Evolutionary conservation across 768 basidiomycete species (phyloP).

Genomic region (Lyophyllum shimeji): DNA sequence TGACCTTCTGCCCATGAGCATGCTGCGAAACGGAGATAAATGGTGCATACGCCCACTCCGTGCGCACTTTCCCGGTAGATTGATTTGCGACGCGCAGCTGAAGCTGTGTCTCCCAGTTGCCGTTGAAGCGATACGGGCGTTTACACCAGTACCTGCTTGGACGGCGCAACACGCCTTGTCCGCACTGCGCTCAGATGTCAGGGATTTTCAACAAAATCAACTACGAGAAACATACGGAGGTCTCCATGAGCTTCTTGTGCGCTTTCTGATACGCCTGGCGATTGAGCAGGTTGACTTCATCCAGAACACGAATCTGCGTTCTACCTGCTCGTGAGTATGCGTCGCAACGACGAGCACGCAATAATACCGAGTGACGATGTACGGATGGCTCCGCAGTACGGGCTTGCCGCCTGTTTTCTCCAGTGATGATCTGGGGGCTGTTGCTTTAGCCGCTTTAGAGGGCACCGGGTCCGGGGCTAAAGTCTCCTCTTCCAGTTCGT

Average conservation of each 20-base stretch:
- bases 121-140: slow-evolving; percentile 19
- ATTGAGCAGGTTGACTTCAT: slow-evolving; percentile 26
- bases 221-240: slow-evolving; percentile 13
- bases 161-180: background rate
- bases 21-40: slow-evolving; percentile 22
- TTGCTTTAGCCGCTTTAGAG: background rate
- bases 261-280: slow-evolving; percentile 23
- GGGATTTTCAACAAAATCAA: background rate
- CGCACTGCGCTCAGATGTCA: background rate
- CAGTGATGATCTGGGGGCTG: background rate
- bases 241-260: slow-evolving; percentile 21
- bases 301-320: slow-evolving; percentile 28
- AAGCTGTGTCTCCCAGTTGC: slow-evolving; percentile 29
- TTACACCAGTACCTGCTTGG: slow-evolving; percentile 20
- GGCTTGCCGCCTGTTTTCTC: slow-evolving; percentile 12
- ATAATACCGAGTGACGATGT: slow-evolving; percentile 30
- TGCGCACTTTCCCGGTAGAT: slow-evolving; percentile 13
- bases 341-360: background rate
- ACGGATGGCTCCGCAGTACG: slow-evolving; percentile 25
- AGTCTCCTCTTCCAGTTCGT: background rate
- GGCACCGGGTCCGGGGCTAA: background rate
- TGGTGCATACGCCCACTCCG: slow-evolving; percentile 31
- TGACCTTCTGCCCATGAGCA: slow-evolving; percentile 29
- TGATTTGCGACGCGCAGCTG: slow-evolving; percentile 21
- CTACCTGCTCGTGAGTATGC: slow-evolving; percentile 13